Conservation (phyloP, 148 eudicot genomes). For the Linanthus parryae region DNA sequence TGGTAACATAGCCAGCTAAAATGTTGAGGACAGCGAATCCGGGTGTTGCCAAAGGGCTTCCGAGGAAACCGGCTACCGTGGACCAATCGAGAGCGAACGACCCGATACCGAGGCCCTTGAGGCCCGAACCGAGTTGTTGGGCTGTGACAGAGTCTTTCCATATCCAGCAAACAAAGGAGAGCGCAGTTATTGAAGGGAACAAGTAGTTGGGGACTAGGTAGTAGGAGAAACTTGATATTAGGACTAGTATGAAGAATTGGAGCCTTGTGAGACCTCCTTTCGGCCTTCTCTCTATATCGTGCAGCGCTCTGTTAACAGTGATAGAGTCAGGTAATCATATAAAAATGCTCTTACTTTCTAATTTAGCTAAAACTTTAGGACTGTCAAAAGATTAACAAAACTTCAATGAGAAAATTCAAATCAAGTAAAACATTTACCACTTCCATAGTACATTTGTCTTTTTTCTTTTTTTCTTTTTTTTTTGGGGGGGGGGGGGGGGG, state of each 20-base stretch:
- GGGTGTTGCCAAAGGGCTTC: not conserved
- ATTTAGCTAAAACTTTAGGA: too few relatives aligned
- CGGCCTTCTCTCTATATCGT: conserved; percentile 32
- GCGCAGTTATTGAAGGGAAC: conserved; percentile 36
- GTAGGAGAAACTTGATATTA: conserved; percentile 37
- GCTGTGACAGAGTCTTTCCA: conserved; percentile 40
- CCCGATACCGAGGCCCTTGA: not conserved
- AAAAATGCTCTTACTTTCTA: too few relatives aligned
- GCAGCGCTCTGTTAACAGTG: conserved; percentile 27
- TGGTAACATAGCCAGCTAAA: not conserved
- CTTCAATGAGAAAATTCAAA: too few relatives aligned
- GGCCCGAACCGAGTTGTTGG: conserved; percentile 21
- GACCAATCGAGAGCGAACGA: not conserved
- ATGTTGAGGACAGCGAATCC: not conserved
- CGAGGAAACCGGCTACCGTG: not conserved
- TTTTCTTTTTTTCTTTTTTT: too few relatives aligned
- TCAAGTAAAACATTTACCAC: too few relatives aligned
- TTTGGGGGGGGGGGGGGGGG: too few relatives aligned
- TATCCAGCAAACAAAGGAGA: conserved; percentile 41
- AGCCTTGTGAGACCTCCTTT: conserved; percentile 41
- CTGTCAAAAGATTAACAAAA: too few relatives aligned
- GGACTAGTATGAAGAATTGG: conserved; percentile 39
- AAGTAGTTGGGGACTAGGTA: conserved; percentile 39
- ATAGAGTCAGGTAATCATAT: not conserved
- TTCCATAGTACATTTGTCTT: too few relatives aligned